A percentile compares a stretch with the other conserved stretches of the same genome.
phyloP scores from a whole-genome alignment of 176 grass and related monocot species.

The Oropetium thomaeum region DNA sequence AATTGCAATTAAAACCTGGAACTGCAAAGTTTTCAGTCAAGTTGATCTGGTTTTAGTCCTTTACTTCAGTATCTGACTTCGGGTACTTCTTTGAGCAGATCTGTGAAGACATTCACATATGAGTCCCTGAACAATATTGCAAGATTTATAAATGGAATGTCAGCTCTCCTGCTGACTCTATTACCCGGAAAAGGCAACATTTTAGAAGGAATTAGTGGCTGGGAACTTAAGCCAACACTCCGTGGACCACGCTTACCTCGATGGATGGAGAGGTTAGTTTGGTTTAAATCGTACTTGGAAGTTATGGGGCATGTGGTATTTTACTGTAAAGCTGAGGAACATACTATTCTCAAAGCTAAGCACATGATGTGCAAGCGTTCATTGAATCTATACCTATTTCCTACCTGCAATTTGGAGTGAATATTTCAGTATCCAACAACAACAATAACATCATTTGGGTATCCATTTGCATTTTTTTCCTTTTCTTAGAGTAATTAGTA shows the following conservation, averaged over 20 bases:
- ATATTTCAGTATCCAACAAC: too few species aligned
- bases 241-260: constrained; percentile 85
- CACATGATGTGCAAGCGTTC: neutral
- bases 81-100: constrained; percentile 48
- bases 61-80: constrained; percentile 3
- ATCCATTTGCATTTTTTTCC: neutral
- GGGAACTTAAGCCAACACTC: constrained; percentile 86
- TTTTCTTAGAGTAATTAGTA: neutral
- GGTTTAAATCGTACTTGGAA: neutral
- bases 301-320: neutral
- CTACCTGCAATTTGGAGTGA: neutral
- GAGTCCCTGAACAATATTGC: constrained; percentile 93
- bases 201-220: constrained; percentile 83
- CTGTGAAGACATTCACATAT: constrained; percentile 97
- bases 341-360: neutral
- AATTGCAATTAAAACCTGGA: neutral
- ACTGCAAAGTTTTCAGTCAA: neutral
- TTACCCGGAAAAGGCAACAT: constrained; percentile 88
- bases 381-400: neutral
- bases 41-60: constrained; percentile 15
- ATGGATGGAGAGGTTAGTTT: constrained; percentile 93
- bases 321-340: neutral
- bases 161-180: constrained; percentile 68
- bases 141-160: constrained; percentile 95
- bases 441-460: too few species aligned